Conservation (phyloP, 2,329 filamentous ascomycete species). For the Fusarium beomiforme region DNA sequence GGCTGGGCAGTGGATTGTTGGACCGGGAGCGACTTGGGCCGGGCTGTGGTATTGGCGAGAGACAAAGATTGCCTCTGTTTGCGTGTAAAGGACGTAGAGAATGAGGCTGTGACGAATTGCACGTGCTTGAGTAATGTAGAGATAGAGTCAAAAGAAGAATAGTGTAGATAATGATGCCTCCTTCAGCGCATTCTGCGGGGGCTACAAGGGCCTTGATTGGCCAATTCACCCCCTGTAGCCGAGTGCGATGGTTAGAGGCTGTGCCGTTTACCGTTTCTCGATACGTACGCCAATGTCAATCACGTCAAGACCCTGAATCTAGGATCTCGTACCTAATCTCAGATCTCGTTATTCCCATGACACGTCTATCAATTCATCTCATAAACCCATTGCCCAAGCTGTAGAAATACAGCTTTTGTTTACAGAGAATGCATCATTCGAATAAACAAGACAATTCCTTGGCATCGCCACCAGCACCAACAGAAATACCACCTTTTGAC, state of each 20-base stretch:
- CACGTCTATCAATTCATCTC: background rate
- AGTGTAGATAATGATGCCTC: background rate
- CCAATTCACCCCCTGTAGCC: background rate
- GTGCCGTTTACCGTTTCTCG: slow-evolving; percentile 15
- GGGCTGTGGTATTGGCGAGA: background rate
- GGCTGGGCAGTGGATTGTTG: background rate
- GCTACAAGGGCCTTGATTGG: too few species aligned
- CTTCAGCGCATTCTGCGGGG: background rate
- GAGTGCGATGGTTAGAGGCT: slow-evolving; percentile 11
- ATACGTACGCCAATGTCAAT: slow-evolving; percentile 13
- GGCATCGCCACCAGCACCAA: background rate
- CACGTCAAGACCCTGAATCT: slow-evolving; percentile 10
- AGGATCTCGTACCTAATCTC: background rate
- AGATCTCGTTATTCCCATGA: slow-evolving; percentile 1
- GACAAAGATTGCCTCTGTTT: background rate
- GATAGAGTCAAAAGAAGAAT: background rate
- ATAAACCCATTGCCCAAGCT: background rate
- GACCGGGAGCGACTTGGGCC: background rate
- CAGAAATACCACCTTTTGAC: background rate
- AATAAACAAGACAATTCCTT: background rate
- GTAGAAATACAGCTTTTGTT: background rate
- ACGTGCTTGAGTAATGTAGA: background rate
- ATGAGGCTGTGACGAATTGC: background rate
- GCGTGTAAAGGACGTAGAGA: background rate
- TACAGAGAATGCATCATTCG: background rate